Evolutionary conservation across 2,329 filamentous ascomycete genomes (phyloP).

Genomic region (Pyrenophora tritici-repentis): DNA sequence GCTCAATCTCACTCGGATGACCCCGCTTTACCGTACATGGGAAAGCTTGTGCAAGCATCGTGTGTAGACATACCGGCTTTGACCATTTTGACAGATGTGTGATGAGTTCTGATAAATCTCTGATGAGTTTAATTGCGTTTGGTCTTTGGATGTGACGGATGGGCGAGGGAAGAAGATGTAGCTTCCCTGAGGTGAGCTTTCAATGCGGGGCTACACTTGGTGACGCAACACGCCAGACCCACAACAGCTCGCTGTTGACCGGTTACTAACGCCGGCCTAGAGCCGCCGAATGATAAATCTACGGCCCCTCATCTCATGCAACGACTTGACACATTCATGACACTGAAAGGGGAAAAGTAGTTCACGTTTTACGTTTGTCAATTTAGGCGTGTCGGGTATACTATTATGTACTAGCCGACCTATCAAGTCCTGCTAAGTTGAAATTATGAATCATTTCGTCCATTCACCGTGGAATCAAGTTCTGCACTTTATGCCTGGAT

Average conservation of each 20-base stretch:
- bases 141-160: slow-evolving; percentile 10
- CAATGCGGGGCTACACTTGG: slow-evolving; percentile 39
- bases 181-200: slow-evolving; percentile 25
- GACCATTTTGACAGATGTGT: slow-evolving; percentile 82
- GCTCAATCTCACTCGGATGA: slow-evolving; percentile 60
- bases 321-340: slow-evolving; percentile 2
- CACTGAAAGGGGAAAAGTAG: background rate
- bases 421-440: slow-evolving; percentile 2
- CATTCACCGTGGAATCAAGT: slow-evolving; percentile 25
- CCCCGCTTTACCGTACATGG: slow-evolving; percentile 42
- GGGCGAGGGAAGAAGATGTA: slow-evolving; percentile 3
- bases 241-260: slow-evolving; percentile 16
- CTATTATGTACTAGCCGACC: slow-evolving; percentile 17
- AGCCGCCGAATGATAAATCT: slow-evolving; percentile 40
- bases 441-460: slow-evolving; percentile 27
- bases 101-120: slow-evolving; percentile 19
- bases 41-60: slow-evolving; percentile 23
- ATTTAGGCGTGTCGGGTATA: slow-evolving; percentile 29
- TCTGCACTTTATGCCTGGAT: slow-evolving; percentile 54
- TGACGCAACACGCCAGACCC: slow-evolving; percentile 40
- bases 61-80: slow-evolving; percentile 79
- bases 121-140: slow-evolving; percentile 9
- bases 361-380: slow-evolving; percentile 11
- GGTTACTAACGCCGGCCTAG: slow-evolving; percentile 21
- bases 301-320: slow-evolving; percentile 13